phyloP scores from a whole-genome alignment of 2,329 filamentous ascomycete genomes.

The Diaporthe sp. region DNA sequence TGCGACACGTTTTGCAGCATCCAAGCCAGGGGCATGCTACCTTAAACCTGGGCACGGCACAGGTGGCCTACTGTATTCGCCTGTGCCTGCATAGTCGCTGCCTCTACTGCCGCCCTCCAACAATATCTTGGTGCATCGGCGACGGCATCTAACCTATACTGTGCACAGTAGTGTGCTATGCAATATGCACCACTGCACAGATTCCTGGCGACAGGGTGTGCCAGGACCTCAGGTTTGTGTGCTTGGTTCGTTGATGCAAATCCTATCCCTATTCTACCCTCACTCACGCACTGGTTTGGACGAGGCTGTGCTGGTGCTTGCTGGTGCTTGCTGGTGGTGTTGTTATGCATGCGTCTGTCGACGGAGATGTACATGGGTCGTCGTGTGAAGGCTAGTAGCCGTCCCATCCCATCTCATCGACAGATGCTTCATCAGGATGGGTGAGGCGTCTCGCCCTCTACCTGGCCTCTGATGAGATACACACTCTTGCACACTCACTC shows the following conservation, averaged over 20 bases:
- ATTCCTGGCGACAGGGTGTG: constrained; percentile 17
- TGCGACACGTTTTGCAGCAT: constrained; percentile 27
- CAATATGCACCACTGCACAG: not conserved
- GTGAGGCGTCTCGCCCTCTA: constrained; percentile 14
- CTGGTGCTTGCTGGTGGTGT: not conserved
- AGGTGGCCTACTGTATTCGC: not conserved
- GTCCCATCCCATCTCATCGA: not conserved
- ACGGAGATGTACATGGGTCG: not conserved
- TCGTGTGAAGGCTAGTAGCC: not conserved
- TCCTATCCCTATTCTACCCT: not conserved
- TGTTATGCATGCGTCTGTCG: not conserved
- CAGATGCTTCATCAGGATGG: not conserved
- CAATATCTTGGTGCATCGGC: not conserved
- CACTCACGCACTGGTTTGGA: constrained; percentile 6
- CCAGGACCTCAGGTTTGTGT: constrained; percentile 17
- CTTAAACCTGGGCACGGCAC: constrained; percentile 7
- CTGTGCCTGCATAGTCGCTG: not conserved
- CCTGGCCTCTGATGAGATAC: not conserved
- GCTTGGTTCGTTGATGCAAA: constrained; percentile 11
- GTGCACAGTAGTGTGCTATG: not conserved
- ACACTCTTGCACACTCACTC: not conserved
- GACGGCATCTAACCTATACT: not conserved
- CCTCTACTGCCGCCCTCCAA: not conserved
- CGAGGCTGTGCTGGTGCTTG: not conserved
- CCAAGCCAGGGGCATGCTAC: constrained; percentile 15